Base-by-base conservation (phyloP, 2,329 filamentous ascomycete species). In the Aureobasidium melanogenum region DNA sequence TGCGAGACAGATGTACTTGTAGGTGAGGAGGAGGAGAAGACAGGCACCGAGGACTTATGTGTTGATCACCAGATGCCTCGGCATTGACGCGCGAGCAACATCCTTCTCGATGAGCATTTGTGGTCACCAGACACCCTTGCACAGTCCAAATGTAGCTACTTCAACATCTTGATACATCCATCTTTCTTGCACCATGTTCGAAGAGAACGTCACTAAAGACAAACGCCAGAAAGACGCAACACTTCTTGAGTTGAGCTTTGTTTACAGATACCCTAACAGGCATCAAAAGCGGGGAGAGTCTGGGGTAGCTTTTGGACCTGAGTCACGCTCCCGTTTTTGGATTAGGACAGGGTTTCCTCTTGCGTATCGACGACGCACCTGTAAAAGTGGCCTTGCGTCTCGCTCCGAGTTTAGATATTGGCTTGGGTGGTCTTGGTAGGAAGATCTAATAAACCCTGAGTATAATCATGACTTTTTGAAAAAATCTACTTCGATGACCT, bases 61-160 rank as follows among this genome's bases (percentile, higher is more conserved):
- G 43, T 58, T 47, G 43, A 58, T 59, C 56, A 59, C 46, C 44
- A 39, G 56, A 60, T 57, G 43, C 56, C 56, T 15, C 19, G 56
- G 56, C 56, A 50, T 51, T 43, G 10, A 36, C n/a, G 10, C 41
- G 47, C 54, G 19, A 46, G 24, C 30, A 24, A 24, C 43, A 34
- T 39, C 19, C 34, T 52, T 38, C 12, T 28, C 12, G 22, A 39
- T 30, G 28, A 30, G 5, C 28, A 8, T 5, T 5, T 30, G 28
- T 30, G 24, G 17, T 17, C 19, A 28, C 22, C 22, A 28, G 38
- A n/a, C 22, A 26, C 19, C 38, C 32, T 34, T 24, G 19, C 24
- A 9, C 9, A 10, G 3, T 3, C 14, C 14, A 12, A 7, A 3
- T 17, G 26, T 17, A 39, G 36, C 36, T 39, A n/a, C 17, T 39